Base-by-base conservation (phyloP, 306 rosid genomes). In the Rosa rugosa region DNA sequence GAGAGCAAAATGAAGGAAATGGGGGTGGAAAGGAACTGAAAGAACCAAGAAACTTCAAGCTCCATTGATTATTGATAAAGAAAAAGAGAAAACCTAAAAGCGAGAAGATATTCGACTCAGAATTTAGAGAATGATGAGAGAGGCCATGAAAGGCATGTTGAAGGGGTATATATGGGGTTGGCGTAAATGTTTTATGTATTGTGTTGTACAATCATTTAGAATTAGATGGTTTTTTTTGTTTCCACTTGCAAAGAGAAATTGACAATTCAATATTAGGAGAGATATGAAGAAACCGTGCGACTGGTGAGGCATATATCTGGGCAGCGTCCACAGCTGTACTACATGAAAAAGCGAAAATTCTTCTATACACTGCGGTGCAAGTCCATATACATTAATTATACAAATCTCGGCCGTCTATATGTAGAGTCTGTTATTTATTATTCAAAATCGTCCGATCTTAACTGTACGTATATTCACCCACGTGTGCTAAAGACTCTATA, bases 1-100 rank as follows among this genome's bases (percentile, higher is more conserved):
- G 38, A 79, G 23, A 76, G 45, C 11, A 78, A 40, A 11, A 82
- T 69, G 9, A 72, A 72, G 74, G 6, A 62, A 34, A 68, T 69
- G 74, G 75, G 71, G 65, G 66, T 36, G 31, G 8, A 44, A 14
- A 80, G 63, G 68, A 64, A 64, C 72, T 73, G 82, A 69, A 71
- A 22, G 59, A 79, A 53, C 80, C 68, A 76, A 51, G 72, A 77
- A 77, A 74, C 40, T 78, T 80, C 69, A 77, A 77, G 82, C 88
- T 68, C 78, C 84, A 81, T 81, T 66, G 63, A 78, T 64, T 25
- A 69, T 74, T 16, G 71, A 78, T 38, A 50, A 47, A 70, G 38
- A 72, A 36, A 71, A 27, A 71, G 41, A 45, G 34, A 53, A 56
- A n/a, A 56, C 47, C 54, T 47, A 50, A 70, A 53, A 23, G 36